Evolutionary conservation across 768 basidiomycete species (phyloP).

Genomic region (Trametes punicea): DNA sequence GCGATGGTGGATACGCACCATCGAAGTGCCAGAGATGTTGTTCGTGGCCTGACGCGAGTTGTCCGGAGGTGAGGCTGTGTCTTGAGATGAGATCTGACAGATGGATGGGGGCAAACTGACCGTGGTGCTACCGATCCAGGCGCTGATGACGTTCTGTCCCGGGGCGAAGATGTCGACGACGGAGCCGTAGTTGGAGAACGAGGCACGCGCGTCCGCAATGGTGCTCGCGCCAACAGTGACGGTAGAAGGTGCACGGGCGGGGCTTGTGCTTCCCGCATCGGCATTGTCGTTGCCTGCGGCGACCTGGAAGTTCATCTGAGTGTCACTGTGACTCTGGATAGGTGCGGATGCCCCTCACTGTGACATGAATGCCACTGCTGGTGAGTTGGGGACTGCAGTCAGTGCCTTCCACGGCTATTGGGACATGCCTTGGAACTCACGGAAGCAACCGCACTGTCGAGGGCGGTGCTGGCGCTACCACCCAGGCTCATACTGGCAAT

Average conservation of each 20-base stretch:
- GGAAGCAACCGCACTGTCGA: constrained; percentile 25
- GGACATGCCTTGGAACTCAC: not conserved
- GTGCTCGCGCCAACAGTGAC: constrained; percentile 40
- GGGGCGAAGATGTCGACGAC: constrained; percentile 42
- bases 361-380: constrained; percentile 4
- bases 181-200: constrained; percentile 43
- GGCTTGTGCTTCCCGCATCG: constrained; percentile 33
- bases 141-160: constrained; percentile 24
- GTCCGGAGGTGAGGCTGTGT: not conserved
- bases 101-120: not conserved
- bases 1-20: constrained; percentile 4
- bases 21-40: constrained; percentile 21
- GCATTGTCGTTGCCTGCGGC: constrained; percentile 37
- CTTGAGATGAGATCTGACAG: not conserved
- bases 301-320: constrained; percentile 10
- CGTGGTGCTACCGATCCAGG: constrained; percentile 11
- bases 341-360: constrained; percentile 4
- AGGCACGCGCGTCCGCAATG: constrained; percentile 35
- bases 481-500: constrained; percentile 26
- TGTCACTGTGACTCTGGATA: not conserved
- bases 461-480: constrained; percentile 19
- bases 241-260: constrained; percentile 34
- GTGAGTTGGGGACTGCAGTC: not conserved
- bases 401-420: not conserved
- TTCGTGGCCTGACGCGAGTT: not conserved